Conservation (phyloP, 2,329 filamentous ascomycete species). For the Trichophyton verrucosum region DNA sequence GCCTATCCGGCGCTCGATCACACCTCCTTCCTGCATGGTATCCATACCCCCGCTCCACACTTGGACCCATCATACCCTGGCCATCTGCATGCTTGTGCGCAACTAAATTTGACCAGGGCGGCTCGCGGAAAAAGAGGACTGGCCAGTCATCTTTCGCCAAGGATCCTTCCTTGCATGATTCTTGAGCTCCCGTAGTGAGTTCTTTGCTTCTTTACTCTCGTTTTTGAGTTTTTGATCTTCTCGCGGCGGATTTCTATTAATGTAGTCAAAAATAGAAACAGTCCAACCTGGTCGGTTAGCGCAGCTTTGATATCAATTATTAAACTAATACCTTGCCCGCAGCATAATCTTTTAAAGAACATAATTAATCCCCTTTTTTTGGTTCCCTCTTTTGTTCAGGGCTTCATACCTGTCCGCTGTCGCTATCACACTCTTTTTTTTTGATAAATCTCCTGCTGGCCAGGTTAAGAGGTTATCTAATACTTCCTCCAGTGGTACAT, state of each 20-base stretch:
- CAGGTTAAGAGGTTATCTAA: neutral
- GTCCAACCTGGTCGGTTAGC: neutral
- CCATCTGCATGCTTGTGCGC: constrained; percentile 4
- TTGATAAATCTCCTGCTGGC: constrained; percentile 2
- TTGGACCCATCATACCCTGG: neutral
- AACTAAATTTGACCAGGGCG: constrained; percentile 6
- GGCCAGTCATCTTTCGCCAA: neutral
- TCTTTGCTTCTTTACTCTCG: neutral
- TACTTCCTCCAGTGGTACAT: neutral
- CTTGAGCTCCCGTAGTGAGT: neutral
- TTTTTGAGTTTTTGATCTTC: neutral
- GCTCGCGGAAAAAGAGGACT: constrained; percentile 11
- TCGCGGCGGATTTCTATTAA: neutral
- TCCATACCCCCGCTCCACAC: neutral
- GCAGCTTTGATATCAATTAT: neutral
- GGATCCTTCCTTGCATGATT: neutral
- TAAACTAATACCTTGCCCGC: neutral
- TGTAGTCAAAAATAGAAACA: constrained; percentile 8
- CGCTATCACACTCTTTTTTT: neutral
- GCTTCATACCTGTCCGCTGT: constrained; percentile 2
- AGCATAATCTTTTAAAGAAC: constrained; percentile 3
- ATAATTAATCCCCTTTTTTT: constrained; percentile 5
- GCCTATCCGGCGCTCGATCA: constrained; percentile 3
- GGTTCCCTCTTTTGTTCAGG: neutral
- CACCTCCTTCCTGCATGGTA: neutral